Conservation (phyloP, 108 stramenopile species). For the Cyclotella kingstonii region DNA sequence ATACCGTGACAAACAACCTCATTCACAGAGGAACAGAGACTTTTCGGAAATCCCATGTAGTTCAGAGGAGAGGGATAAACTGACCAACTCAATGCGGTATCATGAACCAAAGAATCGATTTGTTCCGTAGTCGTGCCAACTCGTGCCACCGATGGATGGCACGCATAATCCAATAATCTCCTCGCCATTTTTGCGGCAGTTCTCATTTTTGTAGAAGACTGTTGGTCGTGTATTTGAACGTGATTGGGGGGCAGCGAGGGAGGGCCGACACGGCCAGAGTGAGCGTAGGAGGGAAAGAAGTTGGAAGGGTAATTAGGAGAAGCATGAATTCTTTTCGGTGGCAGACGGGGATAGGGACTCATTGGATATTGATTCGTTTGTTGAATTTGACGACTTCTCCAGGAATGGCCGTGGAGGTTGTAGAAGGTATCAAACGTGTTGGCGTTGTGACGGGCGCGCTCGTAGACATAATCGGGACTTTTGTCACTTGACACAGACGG, state of each 20-base stretch:
- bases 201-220: constrained; percentile 50
- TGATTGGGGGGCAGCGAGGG: constrained; percentile 24
- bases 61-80: constrained; percentile 97
- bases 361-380: constrained; percentile 11
- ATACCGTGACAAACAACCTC: constrained; percentile 99
- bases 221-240: constrained; percentile 49
- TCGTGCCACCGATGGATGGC: constrained; percentile 41
- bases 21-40: constrained; percentile 92
- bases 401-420: constrained; percentile 7
- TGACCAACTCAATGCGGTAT: constrained; percentile 55
- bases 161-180: constrained; percentile 57
- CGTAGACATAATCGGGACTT: constrained; percentile 15
- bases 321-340: constrained; percentile 12
- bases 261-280: constrained; percentile 52
- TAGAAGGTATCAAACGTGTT: constrained; percentile 25
- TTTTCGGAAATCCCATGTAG: constrained; percentile 96
- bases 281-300: constrained; percentile 71
- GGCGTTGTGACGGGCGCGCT: constrained; percentile 19
- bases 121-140: constrained; percentile 91
- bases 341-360: constrained; percentile 9
- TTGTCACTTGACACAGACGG: too few species aligned
- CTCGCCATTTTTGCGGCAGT: constrained; percentile 65
- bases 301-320: constrained; percentile 13
- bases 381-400: constrained; percentile 24
- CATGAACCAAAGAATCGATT: constrained; percentile 85